Conservation (phyloP, 129 eudicot genomes). For the Chrysanthemum makinoi region DNA sequence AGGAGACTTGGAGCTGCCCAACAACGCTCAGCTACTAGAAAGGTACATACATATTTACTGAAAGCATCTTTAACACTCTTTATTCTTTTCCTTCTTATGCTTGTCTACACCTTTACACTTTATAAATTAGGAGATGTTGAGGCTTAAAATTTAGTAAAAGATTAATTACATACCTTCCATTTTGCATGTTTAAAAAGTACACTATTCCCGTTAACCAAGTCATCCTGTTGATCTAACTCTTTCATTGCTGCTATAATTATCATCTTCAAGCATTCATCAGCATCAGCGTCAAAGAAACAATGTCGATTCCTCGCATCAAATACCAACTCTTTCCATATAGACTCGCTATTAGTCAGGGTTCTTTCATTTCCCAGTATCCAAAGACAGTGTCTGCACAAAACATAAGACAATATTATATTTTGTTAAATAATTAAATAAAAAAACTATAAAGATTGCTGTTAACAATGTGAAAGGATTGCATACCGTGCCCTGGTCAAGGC, state of each 20-base stretch:
- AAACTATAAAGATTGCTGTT: background rate
- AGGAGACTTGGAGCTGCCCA: too few species aligned
- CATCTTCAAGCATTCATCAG: conserved; percentile 31
- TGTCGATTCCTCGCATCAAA: conserved; percentile 36
- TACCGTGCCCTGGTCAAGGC: conserved; percentile 60
- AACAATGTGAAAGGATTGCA: background rate
- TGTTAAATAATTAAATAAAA: too few species aligned
- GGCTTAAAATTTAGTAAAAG: background rate
- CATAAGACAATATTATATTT: background rate
- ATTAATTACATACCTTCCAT: conserved; percentile 46
- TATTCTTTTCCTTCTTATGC: too few species aligned
- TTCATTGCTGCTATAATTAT: conserved; percentile 34
- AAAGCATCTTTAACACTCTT: too few species aligned
- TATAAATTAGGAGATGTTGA: too few species aligned
- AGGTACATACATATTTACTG: too few species aligned
- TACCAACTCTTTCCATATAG: conserved; percentile 38
- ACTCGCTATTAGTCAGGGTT: conserved; percentile 31
- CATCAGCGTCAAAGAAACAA: conserved; percentile 45
- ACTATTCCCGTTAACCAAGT: conserved; percentile 40
- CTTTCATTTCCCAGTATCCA: conserved; percentile 53
- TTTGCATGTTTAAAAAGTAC: conserved; percentile 36
- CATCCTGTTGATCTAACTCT: conserved; percentile 49
- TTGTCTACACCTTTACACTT: too few species aligned
- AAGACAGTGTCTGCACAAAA: conserved; percentile 37
- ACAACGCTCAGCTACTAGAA: too few species aligned